Evolutionary conservation across 2,329 filamentous ascomycete genomes (phyloP), one percentile per base, ranked within the genome.

Genomic region (Xylariales sp.): DNA sequence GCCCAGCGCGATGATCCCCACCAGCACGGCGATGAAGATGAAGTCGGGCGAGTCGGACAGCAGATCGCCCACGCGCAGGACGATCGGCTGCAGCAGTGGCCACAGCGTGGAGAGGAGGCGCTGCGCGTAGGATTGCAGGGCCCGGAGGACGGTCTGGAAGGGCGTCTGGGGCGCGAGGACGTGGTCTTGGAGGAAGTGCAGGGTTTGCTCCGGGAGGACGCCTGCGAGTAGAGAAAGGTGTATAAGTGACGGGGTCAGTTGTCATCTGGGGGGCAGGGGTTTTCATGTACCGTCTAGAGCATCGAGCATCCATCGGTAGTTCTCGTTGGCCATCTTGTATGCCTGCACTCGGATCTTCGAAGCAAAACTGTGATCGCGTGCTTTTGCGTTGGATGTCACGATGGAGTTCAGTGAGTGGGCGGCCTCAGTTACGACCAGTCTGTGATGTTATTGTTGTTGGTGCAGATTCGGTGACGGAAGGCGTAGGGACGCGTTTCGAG

Each of bases 1-100:
- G 42, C 81, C 64, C 21, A 81, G 51, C 32, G 83, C 63, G 4
- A 86, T 66, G 7, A 82, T 54, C 11, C 70, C 67, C 38, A 84
- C 63, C 8, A 74, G 68, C 34, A 74, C 61, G 42, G 73, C 59
- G 10, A 70, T 55, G 6, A 69, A 56, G 11, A 70, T 63, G 15
- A 69, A 22, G 56, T 70, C 67, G 18, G 70, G 66, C 15, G 64
- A 62, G 43, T 64, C 56, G 47, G 64, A 57, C 24, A 67, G 56
- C 14, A 59, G 46, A 21, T 54, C 46, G 38, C 66, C 44, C 7
- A 55, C 50, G 43, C 61, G 63, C 54, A 74, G 67, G 40, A 70
- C 45, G 11, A 70, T 38, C 4, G 73, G 69, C 39, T 62, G 58
- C 19, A 75, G 35, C 42, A 72, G 39, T 4, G 73, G 71, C 5